phyloP scores from a whole-genome alignment of 352 stramenopile genomes.

The Saprolegnia diclina region DNA sequence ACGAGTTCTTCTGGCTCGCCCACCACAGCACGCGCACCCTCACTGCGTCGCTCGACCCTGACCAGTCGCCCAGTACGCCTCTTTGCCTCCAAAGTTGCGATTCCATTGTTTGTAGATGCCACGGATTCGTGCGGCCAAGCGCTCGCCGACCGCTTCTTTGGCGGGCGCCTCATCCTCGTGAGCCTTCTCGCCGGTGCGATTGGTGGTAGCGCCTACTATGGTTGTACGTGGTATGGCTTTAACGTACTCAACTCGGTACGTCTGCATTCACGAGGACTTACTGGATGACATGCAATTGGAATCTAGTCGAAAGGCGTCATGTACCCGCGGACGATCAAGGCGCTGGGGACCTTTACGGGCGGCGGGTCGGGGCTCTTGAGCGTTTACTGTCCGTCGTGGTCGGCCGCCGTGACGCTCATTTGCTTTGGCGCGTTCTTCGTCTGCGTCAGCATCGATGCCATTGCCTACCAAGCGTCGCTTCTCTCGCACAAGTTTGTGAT shows the following conservation, averaged over 20 bases:
- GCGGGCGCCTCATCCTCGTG: neutral
- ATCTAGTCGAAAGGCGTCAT: slow-evolving; percentile 6
- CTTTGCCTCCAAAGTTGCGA: neutral
- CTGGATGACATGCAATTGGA: neutral
- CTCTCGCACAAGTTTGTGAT: slow-evolving; percentile 1
- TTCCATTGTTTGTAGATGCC: neutral
- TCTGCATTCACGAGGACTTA: too few relatives aligned
- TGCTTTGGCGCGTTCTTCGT: slow-evolving; percentile 4
- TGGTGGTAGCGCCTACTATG: neutral
- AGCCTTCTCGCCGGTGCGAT: neutral
- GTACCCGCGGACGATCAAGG: slow-evolving; percentile 2
- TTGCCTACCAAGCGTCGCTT: neutral
- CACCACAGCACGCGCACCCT: neutral
- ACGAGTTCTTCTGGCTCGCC: neutral
- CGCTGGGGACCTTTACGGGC: neutral
- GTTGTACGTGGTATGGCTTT: neutral
- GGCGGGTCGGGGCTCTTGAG: neutral
- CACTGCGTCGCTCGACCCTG: neutral
- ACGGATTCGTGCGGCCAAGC: slow-evolving; percentile 1
- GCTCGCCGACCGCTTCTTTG: slow-evolving; percentile 2
- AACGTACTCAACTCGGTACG: neutral
- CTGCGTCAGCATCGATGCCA: slow-evolving; percentile 2
- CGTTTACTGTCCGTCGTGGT: slow-evolving; percentile 1
- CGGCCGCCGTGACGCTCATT: slow-evolving; percentile 5
- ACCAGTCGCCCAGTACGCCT: neutral